Base-by-base conservation (phyloP, 2,329 filamentous ascomycete genomes). In the Coleophoma cylindrospora region DNA sequence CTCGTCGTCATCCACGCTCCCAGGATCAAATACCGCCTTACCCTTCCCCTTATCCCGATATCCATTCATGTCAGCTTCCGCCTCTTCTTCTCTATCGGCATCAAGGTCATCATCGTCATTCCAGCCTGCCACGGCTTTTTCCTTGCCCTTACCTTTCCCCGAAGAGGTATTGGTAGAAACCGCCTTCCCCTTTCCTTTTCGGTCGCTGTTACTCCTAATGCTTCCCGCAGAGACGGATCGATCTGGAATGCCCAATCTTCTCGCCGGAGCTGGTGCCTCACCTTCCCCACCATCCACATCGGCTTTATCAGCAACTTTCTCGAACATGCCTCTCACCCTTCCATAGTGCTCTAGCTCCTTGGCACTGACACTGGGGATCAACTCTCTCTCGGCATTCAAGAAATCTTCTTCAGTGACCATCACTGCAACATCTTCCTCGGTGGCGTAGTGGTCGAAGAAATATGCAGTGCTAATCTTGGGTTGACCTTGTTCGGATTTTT, bases 271-370 rank as follows among this genome's bases (percentile, higher is more conserved):
- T 50, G 15, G 34, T 46, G 11, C 17, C 40, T 33, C 38, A 17
- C 51, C 45, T 13, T 14, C 22, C 9, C 48, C 34, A 6, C 51
- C 51, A 1, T 68, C 66, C 36, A 65, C 41, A 14, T 44, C 41
- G 36, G 36, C 36, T 14, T 14, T 14, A 44, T 22, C 22, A 44
- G 41, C 67, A 5, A 67, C 70, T 10, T 86, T 86, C 64, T 99
- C 94, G 63, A 99, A 99, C 15, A 83, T 80, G 15, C 79, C 82
- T 37, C 94, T 77, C 6, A 99, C 92, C 1, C 80, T 74, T 64
- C 96, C 89, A 61, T 97, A 99, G 65, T 99, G 94, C 44, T 86
- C 80, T 38, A 99, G 73, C 71, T 99, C 94, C 54, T 95, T 92
- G 11, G 87, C 84, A 63, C 90, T 96, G 47, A 99, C 94, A 70